Evolutionary conservation across 73 alveolate species (phyloP), one percentile per base, ranked within the genome.

Genomic region (Paramecium caudatum): DNA sequence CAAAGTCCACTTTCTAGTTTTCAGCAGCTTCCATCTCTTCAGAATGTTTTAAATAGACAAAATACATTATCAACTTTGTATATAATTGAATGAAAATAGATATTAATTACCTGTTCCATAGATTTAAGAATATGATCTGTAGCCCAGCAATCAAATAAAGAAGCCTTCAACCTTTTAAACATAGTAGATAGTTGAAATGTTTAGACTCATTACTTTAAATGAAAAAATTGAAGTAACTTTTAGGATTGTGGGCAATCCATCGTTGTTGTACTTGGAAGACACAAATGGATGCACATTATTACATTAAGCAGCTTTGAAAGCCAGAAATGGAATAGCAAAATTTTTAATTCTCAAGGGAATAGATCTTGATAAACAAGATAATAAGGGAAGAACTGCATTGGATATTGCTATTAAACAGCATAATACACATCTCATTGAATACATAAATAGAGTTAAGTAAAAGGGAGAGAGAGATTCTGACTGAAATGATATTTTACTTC

Each of bases 171-270:
- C 46, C 0, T 23, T 27, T 55, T 10, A 55, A 10, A 55, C 80
- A 55, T 27, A 55, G n/a, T 0, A 55, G 45, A 55, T 55, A 10
- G 23, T 55, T 13, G 46, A 55, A 27, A 16, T 55, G 9, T 55
- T 27, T 27, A 55, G 80, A 23, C 30, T 55, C 23, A 55, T 55
- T 27, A 55, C 27, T 3, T 55, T 55, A 27, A 55, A 55, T 55
- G 80, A 55, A 9, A 55, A 55, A 55, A 55, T 55, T 55, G 80
- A 23, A 55, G 23, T 55, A 5, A 55, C 46, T 10, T 55, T 55
- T 10, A 23, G 46, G 30, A 55, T 55, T 10, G 80, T 55, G 10
- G 30, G 80, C 30, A 43, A 55, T 5, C 80, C 80, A 27, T 55
- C 41, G 30, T 55, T 55, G 30, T 55, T 55, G 16, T 5, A 55